A percentile compares a stretch with the other conserved stretches of the same genome.
These are phyloP conservation scores for Aspergillus heteromorphus DNA, from an alignment of 495 filamentous ascomycete species.

Conservation along the genomic window DNA sequence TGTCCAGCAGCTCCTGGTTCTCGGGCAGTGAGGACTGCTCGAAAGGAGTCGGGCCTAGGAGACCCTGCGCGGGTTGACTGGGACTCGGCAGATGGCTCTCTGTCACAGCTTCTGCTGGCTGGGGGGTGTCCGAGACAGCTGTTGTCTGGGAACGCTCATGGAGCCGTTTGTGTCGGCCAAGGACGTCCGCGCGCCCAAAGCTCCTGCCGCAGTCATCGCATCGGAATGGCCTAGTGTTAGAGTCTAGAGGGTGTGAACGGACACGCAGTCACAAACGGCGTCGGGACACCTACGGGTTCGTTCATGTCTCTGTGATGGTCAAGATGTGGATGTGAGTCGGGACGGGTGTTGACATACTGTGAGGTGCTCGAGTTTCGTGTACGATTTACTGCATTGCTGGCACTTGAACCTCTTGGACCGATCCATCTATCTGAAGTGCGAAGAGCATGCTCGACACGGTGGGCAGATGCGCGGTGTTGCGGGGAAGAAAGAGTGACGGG, in stretches of 20 bases:
- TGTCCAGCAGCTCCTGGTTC: background rate
- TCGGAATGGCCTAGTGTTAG: constrained; percentile 15
- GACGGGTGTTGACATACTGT: constrained; percentile 4
- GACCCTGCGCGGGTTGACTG: background rate
- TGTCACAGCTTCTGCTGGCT: background rate
- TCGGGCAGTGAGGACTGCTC: background rate
- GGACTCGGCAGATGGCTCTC: background rate
- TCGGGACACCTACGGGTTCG: constrained; percentile 7
- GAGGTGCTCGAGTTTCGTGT: constrained; percentile 19
- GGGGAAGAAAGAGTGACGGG: background rate
- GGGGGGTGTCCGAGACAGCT: background rate
- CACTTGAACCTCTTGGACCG: background rate
- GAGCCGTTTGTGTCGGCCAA: constrained; percentile 10
- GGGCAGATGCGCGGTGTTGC: background rate
- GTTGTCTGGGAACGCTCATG: constrained; percentile 2
- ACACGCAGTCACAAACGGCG: background rate
- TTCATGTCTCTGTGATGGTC: constrained; percentile 12
- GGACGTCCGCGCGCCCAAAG: constrained; percentile 18
- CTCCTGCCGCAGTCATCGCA: constrained; percentile 12
- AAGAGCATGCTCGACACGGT: background rate
- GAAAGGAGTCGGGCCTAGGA: background rate
- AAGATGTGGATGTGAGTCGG: background rate
- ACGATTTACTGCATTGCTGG: background rate
- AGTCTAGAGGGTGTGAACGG: constrained; percentile 7
- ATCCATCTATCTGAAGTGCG: background rate